Conservation (phyloP, 2,329 filamentous ascomycete genomes). For the Periconia digitata region DNA sequence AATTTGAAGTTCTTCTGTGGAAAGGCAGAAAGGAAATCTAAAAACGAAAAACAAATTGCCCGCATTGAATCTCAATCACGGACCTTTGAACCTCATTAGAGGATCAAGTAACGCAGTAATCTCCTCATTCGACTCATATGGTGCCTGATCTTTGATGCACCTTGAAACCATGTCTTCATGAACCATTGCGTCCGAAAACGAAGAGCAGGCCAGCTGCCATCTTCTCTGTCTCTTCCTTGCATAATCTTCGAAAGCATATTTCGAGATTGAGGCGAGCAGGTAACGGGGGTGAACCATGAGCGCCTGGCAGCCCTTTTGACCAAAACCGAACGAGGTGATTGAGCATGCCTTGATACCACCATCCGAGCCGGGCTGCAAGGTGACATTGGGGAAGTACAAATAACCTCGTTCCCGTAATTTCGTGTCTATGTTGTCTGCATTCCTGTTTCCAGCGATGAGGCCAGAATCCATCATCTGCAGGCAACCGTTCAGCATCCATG, state of each 20-base stretch:
- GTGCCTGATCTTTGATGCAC: too few relatives aligned
- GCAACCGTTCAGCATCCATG: conserved; percentile 99
- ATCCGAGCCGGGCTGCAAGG: conserved; percentile 87
- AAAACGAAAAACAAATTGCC: too few relatives aligned
- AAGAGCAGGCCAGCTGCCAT: too few relatives aligned
- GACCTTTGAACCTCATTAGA: too few relatives aligned
- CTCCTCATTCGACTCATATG: too few relatives aligned
- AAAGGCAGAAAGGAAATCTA: too few relatives aligned
- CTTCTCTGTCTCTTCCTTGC: conserved; percentile 64
- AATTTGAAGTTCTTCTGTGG: too few relatives aligned
- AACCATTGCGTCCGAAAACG: too few relatives aligned
- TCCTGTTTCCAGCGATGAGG: conserved; percentile 94
- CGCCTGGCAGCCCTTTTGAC: conserved; percentile 96
- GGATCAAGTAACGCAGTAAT: too few relatives aligned
- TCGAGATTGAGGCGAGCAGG: conserved; percentile 89
- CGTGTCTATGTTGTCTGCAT: conserved; percentile 95
- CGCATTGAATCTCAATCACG: too few relatives aligned
- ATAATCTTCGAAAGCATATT: conserved; percentile 80
- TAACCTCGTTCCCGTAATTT: conserved; percentile 97
- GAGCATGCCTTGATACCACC: conserved; percentile 99
- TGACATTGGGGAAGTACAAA: conserved; percentile 76
- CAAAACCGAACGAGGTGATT: conserved; percentile 98
- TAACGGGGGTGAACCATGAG: conserved; percentile 98
- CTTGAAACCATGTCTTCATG: too few relatives aligned
- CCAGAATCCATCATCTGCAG: conserved; percentile 93